These are phyloP conservation scores for Talaromyces sp. DNA, from an alignment of 2,329 filamentous ascomycete genomes.

Conservation along the genomic window DNA sequence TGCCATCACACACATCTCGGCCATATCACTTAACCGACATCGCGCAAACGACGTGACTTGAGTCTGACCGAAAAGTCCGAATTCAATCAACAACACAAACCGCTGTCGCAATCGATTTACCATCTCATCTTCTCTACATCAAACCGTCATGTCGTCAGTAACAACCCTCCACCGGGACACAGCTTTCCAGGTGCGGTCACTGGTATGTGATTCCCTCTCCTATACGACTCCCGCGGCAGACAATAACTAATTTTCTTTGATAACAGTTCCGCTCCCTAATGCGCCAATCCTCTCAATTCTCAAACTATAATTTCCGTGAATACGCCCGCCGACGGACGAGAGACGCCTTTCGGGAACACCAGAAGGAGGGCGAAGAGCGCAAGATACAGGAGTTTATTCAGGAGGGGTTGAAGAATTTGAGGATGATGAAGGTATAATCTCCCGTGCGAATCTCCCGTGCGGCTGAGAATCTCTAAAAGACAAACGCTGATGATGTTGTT, in stretches of 20 bases:
- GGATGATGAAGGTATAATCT: slow-evolving; percentile 74
- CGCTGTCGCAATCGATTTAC: not conserved
- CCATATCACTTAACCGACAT: not conserved
- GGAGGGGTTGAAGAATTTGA: slow-evolving; percentile 79
- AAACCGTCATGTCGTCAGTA: slow-evolving; percentile 40
- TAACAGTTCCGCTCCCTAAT: slow-evolving; percentile 84
- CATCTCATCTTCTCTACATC: not conserved
- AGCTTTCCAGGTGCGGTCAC: slow-evolving; percentile 47
- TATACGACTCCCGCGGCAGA: not conserved
- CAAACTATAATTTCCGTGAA: slow-evolving; percentile 95
- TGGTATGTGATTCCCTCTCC: slow-evolving; percentile 32
- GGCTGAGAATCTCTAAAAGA: no score
- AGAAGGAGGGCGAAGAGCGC: slow-evolving; percentile 67
- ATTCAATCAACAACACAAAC: not conserved
- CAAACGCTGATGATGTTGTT: not conserved
- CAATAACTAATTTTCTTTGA: not conserved
- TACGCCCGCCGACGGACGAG: slow-evolving; percentile 87
- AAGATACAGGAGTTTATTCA: slow-evolving; percentile 85
- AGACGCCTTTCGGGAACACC: slow-evolving; percentile 84
- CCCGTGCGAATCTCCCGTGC: not conserved
- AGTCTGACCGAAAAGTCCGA: not conserved
- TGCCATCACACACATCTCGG: not conserved
- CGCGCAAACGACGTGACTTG: slow-evolving; percentile 3
- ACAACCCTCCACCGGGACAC: slow-evolving; percentile 39
- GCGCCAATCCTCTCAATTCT: slow-evolving; percentile 80